Evolutionary conservation across 2,329 filamentous ascomycete species (phyloP), one percentile per base, ranked within the genome.

Genomic region (Juglanconis oblonga): DNA sequence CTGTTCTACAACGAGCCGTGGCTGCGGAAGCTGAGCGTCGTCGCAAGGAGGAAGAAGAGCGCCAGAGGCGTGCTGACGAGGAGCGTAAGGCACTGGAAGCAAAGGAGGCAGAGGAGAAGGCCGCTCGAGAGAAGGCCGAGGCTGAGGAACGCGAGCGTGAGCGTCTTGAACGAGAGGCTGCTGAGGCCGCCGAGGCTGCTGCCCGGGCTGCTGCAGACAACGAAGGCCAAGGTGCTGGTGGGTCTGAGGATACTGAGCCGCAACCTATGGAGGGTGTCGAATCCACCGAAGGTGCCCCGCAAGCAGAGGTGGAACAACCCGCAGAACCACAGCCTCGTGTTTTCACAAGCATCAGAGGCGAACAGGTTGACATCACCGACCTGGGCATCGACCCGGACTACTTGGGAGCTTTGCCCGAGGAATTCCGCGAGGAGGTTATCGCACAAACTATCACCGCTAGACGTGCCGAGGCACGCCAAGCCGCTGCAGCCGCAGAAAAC

Each of bases 311-410:
- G 29, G 73, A 76, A 54, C 74, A 76, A 57, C 69, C 77, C 35
- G 73, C 79, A 54, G 71, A 78, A n/a, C 76, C 77, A 40, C 81
- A 83, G 54, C 77, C 82, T 57, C 88, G 93, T 52, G 83, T 96
- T 35, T 88, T 88, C 67, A 96, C 91, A 14, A 93, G 85, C 2
- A 92, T 99, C 57, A 82, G 93, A 62, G 94, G 93, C 32, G 89
- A 90, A 64, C 87, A 95, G 68, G 85, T 96, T 56, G 95, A 99
- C 72, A 95, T 99, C 52, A 99, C 95, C 0, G 91, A 91, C 62
- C 82, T 99, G 63, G 93, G 94, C 52, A 98, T 99, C 67, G 95
- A 99, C 71, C 85, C 90, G 14, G 93, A 96, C 59, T 99, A 97
- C 74, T 85, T 99, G 6, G 91, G 95, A 61, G 96, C 94, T n/a